Base-by-base conservation (phyloP, 148 eudicot species). In the Heliosperma pusillum region DNA sequence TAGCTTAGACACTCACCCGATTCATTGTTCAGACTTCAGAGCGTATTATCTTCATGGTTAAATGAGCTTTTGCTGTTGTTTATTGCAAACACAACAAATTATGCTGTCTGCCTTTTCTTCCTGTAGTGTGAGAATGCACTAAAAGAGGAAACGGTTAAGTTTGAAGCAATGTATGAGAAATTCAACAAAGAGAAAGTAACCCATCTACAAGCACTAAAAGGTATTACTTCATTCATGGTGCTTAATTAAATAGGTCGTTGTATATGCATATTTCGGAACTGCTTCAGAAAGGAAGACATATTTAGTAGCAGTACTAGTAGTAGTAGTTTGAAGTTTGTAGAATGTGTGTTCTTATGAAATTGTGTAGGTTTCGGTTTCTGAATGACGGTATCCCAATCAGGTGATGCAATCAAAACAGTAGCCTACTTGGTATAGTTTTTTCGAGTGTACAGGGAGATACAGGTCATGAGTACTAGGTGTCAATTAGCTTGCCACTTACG, bases 91-190 rank as follows among this genome's bases (percentile, higher is more conserved):
- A 61, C 56, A 30, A 71, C 40, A 69, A 59, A 71, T 10, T 13
- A 45, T 21, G 7, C 11, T 45, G 22, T 25, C 20, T 25, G 24
- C 30, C 67, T 25, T 59, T 74, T 80, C n/a, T n/a, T n/a, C n/a
- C n/a, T n/a, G n/a, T 89, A 94, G 98, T 94, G 96, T 84, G 98
- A 94, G 70, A 94, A 52, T 81, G 71, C 83, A 55, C 64, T 94
- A 73, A 91, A 94, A 89, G 87, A 88, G 68, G 96, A 94, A 83
- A 78, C 85, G 56, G 82, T 71, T 73, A 94, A 87, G 82, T 90
- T 91, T 71, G 89, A 91, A 83, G 86, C 87, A 83, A 72, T 86
- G 66, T 83, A 84, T 77, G 97, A 90, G 60, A 94, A 79, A 70
- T 84, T 91, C 76, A 77, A 76, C 87, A 91, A 89, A 84, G 98